Base-by-base conservation (phyloP, 2,329 filamentous ascomycete genomes). In the Cladosporium austrohemisphaericum region DNA sequence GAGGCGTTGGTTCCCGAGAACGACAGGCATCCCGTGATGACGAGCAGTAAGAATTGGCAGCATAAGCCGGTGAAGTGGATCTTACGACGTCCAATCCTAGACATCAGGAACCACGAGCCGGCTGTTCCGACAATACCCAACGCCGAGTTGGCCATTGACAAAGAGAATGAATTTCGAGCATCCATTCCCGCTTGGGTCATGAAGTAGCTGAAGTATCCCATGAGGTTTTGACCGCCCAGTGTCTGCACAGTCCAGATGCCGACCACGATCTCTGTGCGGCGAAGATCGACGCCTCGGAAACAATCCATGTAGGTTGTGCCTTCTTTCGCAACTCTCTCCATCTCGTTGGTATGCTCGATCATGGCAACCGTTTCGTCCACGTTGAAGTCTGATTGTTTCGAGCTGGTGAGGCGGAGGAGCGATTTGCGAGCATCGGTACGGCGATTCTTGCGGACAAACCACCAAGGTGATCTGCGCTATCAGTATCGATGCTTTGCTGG, bases 311-410 rank as follows among this genome's bases (percentile, higher is more conserved):
- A 57, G 11, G 64, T 40, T 6, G 45, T 49, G 6, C 36, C 36
- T 18, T 49, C 35, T 23, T 49, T 54, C 31, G 58, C 43, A 8
- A 46, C 10, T 26, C 19, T 46, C 18, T 49, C 45, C 20, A 49
- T 49, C 25, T 40, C 45, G 26, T 49, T 89, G 0, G 88, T 94
- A 63, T 92, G 86, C 2, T 88, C 80, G 85, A 95, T 93, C 86
- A 94, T 91, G 59, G 87, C 85, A 35, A 94, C 75, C 0, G 86
- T 92, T 68, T 92, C 86, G 54, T 93, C 85, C 7, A 85, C 78
- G 59, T 92, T 84, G 77, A 46, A 46, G 32, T 28, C n/a, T 6
- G 43, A 16, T 32, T 46, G 43, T 23, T 46, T 46, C 7, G 32
- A 19, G 16, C 32, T 55, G 51, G 50, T 52, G 5, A 57, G 48